Conservation (phyloP, 2,329 filamentous ascomycete genomes). For the Pseudogymnoascus sp. region DNA sequence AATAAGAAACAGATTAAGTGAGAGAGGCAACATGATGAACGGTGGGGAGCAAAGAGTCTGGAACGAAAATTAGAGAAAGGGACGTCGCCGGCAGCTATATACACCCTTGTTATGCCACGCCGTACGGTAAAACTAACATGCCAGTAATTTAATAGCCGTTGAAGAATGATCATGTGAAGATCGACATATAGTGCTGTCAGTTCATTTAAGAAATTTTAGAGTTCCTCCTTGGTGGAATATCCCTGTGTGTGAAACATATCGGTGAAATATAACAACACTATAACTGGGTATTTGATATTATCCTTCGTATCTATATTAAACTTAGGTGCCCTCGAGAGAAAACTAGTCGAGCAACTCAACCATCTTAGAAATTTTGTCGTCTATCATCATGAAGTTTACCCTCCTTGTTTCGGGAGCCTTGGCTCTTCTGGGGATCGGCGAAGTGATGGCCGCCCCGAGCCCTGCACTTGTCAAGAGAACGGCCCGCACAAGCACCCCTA, state of each 20-base stretch:
- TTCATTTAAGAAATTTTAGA: background rate
- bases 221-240: conserved; percentile 7
- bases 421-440: background rate
- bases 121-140: background rate
- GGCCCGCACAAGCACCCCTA: conserved; percentile 11
- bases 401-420: conserved; percentile 1
- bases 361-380: background rate
- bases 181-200: background rate
- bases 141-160: background rate
- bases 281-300: background rate
- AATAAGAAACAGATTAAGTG: background rate
- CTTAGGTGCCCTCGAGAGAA: background rate
- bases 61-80: background rate
- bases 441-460: background rate
- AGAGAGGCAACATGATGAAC: background rate
- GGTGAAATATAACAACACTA: background rate
- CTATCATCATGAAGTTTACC: conserved; percentile 2
- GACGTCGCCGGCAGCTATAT: background rate
- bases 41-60: conserved; percentile 1
- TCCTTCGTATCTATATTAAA: background rate
- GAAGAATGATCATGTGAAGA: background rate
- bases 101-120: background rate
- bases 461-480: background rate
- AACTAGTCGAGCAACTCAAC: background rate
- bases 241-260: background rate